phyloP scores from a whole-genome alignment of 2,329 filamentous ascomycete species.

The Madurella fahalii region DNA sequence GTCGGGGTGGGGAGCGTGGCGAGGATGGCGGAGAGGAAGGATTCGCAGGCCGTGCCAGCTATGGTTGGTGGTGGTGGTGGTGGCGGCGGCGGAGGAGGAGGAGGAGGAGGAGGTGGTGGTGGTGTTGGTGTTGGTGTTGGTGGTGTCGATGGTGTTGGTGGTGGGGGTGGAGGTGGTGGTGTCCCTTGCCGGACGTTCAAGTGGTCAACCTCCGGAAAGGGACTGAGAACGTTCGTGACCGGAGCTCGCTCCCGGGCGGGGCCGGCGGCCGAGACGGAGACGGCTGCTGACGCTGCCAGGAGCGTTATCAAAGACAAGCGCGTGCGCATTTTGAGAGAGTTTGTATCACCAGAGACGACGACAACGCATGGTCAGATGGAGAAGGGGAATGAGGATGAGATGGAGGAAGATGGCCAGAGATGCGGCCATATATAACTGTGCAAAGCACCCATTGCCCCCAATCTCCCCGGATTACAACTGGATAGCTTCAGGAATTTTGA shows the following conservation, averaged over 20 bases:
- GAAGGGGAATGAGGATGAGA: background rate
- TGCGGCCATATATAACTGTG: no score
- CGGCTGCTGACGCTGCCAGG: background rate
- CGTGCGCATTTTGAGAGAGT: background rate
- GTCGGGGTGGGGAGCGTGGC: slow-evolving; percentile 1
- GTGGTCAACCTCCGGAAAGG: background rate
- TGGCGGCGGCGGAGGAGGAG: no score
- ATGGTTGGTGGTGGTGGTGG: background rate
- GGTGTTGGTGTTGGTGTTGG: background rate
- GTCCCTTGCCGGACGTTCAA: background rate
- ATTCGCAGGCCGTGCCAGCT: background rate
- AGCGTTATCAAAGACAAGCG: background rate
- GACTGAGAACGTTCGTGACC: background rate
- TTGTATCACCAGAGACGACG: background rate
- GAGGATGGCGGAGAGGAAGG: slow-evolving; percentile 5
- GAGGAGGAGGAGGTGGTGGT: background rate
- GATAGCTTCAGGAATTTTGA: no score
- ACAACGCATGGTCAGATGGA: background rate
- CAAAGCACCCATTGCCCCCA: background rate
- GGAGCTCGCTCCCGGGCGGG: background rate
- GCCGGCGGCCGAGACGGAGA: background rate
- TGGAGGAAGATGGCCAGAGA: no score
- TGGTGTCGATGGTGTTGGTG: background rate
- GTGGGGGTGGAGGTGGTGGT: background rate
- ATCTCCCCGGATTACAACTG: no score